Percentiles rank a stretch among this genome's conserved stretches.
phyloP scores from a whole-genome alignment of 192 early-diverging fungal species.

The Cetraspora pellucida region DNA sequence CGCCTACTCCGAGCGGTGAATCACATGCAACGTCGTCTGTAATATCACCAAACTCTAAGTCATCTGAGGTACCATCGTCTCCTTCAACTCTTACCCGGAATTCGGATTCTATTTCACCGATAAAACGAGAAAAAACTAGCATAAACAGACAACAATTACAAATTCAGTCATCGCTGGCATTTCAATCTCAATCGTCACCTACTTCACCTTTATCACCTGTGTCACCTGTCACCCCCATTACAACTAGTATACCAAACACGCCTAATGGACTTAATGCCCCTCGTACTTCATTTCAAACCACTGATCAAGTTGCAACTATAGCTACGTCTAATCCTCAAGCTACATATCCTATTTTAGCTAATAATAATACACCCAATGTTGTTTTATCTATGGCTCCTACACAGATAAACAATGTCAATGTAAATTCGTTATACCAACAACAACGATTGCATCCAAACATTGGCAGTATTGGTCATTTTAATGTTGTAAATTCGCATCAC shows the following conservation, averaged over 20 bases:
- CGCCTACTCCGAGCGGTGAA: slow-evolving; percentile 38
- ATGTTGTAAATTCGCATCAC: slow-evolving; percentile 17
- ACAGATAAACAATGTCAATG: neutral
- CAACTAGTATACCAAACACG: neutral
- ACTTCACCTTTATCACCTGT: slow-evolving; percentile 15
- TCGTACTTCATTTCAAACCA: neutral
- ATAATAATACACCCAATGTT: slow-evolving; percentile 2
- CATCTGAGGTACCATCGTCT: slow-evolving; percentile 25
- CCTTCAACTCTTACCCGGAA: neutral
- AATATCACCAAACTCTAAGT: slow-evolving; percentile 38
- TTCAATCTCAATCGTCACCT: neutral
- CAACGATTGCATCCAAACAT: slow-evolving; percentile 39
- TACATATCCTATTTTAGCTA: neutral
- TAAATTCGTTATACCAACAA: slow-evolving; percentile 26
- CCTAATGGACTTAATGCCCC: neutral
- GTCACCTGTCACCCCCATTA: slow-evolving; percentile 3
- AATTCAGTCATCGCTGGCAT: slow-evolving; percentile 4
- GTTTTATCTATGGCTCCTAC: slow-evolving; percentile 11
- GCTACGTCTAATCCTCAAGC: neutral
- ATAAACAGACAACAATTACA: slow-evolving; percentile 1
- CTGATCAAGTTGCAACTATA: neutral
- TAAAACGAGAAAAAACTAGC: slow-evolving; percentile 24
- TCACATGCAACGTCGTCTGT: slow-evolving; percentile 28
- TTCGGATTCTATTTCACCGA: neutral
- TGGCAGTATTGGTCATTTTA: slow-evolving; percentile 30